Evolutionary conservation across 148 eudicot genomes (phyloP).

Genomic region (Rhododendron simsii): DNA sequence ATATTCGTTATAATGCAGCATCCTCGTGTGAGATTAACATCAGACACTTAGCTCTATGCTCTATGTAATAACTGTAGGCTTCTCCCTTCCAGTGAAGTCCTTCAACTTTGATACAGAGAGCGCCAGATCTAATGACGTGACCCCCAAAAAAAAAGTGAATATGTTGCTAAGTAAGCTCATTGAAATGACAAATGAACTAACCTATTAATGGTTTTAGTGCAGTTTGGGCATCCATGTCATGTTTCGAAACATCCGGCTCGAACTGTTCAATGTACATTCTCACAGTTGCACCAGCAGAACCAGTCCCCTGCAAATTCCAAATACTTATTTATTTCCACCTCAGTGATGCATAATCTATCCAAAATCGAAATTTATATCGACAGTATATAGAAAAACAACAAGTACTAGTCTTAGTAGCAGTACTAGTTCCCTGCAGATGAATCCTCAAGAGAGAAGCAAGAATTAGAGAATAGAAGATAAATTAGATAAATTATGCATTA

Average conservation of each 20-base stretch:
- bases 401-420: not conserved
- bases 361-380: not conserved
- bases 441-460: not conserved
- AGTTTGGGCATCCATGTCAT: conserved; percentile 78
- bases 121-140: conserved; percentile 53
- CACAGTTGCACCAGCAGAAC: conserved; percentile 94
- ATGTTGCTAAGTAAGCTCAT: not conserved
- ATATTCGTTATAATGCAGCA: conserved; percentile 8
- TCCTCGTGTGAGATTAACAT: conserved; percentile 13
- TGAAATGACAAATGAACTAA: conserved; percentile 19
- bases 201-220: conserved; percentile 95
- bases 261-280: conserved; percentile 85
- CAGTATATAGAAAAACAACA: not conserved
- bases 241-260: conserved; percentile 85
- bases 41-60: conserved; percentile 20
- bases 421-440: not conserved
- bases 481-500: conserved; percentile 21
- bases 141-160: not conserved
- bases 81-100: conserved; percentile 79
- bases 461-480: not conserved
- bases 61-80: conserved; percentile 86
- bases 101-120: conserved; percentile 68
- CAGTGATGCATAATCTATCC: not conserved
- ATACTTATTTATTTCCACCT: not conserved
- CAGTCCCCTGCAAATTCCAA: conserved; percentile 72